These are phyloP conservation scores for Chaetoscypha palmicola DNA, from an alignment of 2,329 filamentous ascomycete genomes.

Conservation along the genomic window DNA sequence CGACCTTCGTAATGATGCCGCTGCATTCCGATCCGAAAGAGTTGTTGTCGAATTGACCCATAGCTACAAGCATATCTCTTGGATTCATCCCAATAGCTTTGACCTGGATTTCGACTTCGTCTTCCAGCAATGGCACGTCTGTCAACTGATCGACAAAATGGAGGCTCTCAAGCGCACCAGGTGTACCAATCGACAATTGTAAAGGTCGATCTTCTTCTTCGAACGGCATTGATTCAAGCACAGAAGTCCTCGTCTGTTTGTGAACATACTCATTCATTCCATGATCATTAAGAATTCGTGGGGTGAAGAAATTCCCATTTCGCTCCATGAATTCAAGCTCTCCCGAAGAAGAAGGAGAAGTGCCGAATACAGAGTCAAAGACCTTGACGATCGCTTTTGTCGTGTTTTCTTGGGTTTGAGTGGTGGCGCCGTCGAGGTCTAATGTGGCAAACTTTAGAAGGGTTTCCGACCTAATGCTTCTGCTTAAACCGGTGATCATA, in stretches of 20 bases:
- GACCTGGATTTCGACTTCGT: constrained; percentile 26
- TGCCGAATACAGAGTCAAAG: constrained; percentile 16
- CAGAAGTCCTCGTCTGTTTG: constrained; percentile 18
- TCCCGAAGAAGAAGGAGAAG: constrained; percentile 13
- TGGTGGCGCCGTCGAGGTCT: constrained; percentile 21
- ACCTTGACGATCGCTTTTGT: constrained; percentile 15
- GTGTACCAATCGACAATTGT: constrained; percentile 20
- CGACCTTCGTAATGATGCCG: constrained; percentile 30
- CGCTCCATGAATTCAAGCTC: constrained; percentile 25
- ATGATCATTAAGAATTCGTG: constrained; percentile 22
- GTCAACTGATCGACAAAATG: constrained; percentile 20
- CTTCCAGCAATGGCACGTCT: constrained; percentile 11
- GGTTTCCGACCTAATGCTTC: constrained; percentile 26
- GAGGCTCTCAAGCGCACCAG: constrained; percentile 25
- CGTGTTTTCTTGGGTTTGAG: constrained; percentile 31
- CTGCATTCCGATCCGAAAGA: constrained; percentile 33
- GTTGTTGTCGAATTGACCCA: constrained; percentile 29
- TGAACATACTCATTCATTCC: constrained; percentile 27
- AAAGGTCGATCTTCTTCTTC: constrained; percentile 17
- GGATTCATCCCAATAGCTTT: constrained; percentile 28
- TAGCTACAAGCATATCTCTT: constrained; percentile 29
- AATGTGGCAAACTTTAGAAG: constrained; percentile 26
- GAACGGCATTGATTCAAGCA: constrained; percentile 17
- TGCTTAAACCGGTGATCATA: constrained; percentile 26
- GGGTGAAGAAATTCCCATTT: constrained; percentile 26